phyloP scores from a whole-genome alignment of 202 grass and related monocot species.

The Panicum hallii region DNA sequence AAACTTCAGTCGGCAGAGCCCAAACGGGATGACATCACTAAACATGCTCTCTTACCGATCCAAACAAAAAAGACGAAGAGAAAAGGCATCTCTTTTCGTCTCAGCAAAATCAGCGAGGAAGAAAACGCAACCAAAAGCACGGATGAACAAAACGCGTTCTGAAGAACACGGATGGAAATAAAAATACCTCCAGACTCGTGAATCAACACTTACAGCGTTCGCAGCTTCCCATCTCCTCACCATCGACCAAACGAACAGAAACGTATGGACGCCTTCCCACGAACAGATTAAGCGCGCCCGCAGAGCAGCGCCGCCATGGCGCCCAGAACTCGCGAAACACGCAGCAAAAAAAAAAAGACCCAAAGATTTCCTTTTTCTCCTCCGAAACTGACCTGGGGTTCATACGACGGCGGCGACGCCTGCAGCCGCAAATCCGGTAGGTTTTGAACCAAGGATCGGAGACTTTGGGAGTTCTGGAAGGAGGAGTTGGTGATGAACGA shows the following conservation, averaged over 20 bases:
- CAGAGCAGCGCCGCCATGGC: conserved; percentile 17
- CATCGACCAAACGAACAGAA: neutral
- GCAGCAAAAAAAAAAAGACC: conserved; percentile 4
- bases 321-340: conserved; percentile 30
- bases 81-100: conserved; percentile 1
- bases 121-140: neutral
- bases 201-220: neutral
- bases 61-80: neutral
- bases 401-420: conserved; percentile 1
- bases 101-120: neutral
- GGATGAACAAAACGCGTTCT: neutral
- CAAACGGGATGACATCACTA: neutral
- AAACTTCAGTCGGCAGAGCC: neutral
- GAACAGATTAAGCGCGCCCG: conserved; percentile 37
- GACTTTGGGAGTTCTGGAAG: conserved; percentile 28
- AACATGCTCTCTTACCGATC: neutral
- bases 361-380: neutral
- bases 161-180: conserved; percentile 15
- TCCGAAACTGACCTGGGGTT: conserved; percentile 42
- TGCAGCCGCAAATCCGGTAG: conserved; percentile 20
- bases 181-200: neutral
- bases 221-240: neutral
- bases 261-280: conserved; percentile 17
- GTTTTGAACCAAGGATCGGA: conserved; percentile 22
- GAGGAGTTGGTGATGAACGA: conserved; percentile 42